These are phyloP conservation scores for Penicillium sp. DNA, from an alignment of 2,329 filamentous ascomycete species.

Conservation along the genomic window DNA sequence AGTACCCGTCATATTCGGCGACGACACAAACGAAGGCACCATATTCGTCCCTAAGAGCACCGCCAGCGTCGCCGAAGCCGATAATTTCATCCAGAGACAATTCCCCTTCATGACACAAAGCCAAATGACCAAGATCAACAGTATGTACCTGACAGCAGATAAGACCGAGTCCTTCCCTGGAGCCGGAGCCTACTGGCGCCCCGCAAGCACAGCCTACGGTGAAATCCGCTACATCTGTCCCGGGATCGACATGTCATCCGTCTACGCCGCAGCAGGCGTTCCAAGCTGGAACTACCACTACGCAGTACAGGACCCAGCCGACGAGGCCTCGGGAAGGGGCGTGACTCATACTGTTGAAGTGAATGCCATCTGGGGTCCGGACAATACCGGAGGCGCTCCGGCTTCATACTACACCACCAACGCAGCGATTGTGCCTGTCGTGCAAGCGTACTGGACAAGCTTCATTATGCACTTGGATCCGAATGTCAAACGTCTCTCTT, in stretches of 20 bases:
- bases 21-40: slow-evolving; percentile 64
- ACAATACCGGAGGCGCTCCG: slow-evolving; percentile 52
- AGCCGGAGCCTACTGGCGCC: slow-evolving; percentile 56
- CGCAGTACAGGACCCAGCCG: slow-evolving; percentile 59
- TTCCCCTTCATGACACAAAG: slow-evolving; percentile 53
- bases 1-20: slow-evolving; percentile 55
- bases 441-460: slow-evolving; percentile 70
- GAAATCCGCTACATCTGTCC: slow-evolving; percentile 65
- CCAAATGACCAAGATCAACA: slow-evolving; percentile 53
- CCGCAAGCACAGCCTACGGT: slow-evolving; percentile 57
- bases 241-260: slow-evolving; percentile 52
- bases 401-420: slow-evolving; percentile 58
- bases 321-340: slow-evolving; percentile 55
- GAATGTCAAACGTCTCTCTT: slow-evolving; percentile 51
- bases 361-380: slow-evolving; percentile 63
- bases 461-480: slow-evolving; percentile 66
- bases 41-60: slow-evolving; percentile 54
- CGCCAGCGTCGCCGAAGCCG: slow-evolving; percentile 47
- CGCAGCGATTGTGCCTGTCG: slow-evolving; percentile 54
- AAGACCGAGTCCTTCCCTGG: slow-evolving; percentile 46
- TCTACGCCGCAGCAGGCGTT: slow-evolving; percentile 32
- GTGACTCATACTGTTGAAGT: slow-evolving; percentile 66
- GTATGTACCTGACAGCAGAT: slow-evolving; percentile 53
- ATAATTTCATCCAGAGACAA: slow-evolving; percentile 56
- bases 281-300: slow-evolving; percentile 66